Conservation (phyloP, 2,329 filamentous ascomycete genomes). For the Spiromastix sp. region DNA sequence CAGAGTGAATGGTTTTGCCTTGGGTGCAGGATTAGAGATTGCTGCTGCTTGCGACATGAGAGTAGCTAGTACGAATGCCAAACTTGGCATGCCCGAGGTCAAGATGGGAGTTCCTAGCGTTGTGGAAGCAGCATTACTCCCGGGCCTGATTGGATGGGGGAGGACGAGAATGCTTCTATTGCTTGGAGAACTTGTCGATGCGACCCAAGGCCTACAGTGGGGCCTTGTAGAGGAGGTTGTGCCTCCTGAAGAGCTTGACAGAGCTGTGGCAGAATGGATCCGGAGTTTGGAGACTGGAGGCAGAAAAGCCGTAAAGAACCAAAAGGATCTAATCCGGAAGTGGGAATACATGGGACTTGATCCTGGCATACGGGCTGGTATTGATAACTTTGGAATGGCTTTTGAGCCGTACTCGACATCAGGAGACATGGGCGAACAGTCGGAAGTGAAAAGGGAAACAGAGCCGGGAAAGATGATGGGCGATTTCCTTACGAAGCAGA, state of each 20-base stretch:
- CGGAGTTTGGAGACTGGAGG: slow-evolving; percentile 20
- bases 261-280: slow-evolving; percentile 22
- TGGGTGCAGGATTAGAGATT: slow-evolving; percentile 29
- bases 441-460: no score
- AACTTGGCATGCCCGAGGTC: slow-evolving; percentile 33
- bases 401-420: slow-evolving; percentile 10
- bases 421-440: no score
- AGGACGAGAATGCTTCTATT: slow-evolving; percentile 25
- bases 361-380: slow-evolving; percentile 16
- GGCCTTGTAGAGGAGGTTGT: slow-evolving; percentile 28
- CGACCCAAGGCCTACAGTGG: slow-evolving; percentile 23
- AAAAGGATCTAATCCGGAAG: slow-evolving; percentile 22
- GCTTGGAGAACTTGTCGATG: slow-evolving; percentile 25
- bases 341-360: slow-evolving; percentile 20
- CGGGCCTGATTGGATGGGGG: slow-evolving; percentile 29
- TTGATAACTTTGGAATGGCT: slow-evolving; percentile 18
- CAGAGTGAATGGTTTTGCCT: slow-evolving; percentile 25
- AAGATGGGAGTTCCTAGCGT: slow-evolving; percentile 29
- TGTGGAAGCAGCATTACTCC: slow-evolving; percentile 29
- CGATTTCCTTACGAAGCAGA: slow-evolving; percentile 7
- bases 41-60: slow-evolving; percentile 27
- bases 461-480: slow-evolving; percentile 8
- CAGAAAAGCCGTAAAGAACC: slow-evolving; percentile 21
- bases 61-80: slow-evolving; percentile 21
- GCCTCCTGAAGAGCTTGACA: slow-evolving; percentile 18